phyloP scores from a whole-genome alignment of 345 rosid genomes.

The Fremontodendron californicum region DNA sequence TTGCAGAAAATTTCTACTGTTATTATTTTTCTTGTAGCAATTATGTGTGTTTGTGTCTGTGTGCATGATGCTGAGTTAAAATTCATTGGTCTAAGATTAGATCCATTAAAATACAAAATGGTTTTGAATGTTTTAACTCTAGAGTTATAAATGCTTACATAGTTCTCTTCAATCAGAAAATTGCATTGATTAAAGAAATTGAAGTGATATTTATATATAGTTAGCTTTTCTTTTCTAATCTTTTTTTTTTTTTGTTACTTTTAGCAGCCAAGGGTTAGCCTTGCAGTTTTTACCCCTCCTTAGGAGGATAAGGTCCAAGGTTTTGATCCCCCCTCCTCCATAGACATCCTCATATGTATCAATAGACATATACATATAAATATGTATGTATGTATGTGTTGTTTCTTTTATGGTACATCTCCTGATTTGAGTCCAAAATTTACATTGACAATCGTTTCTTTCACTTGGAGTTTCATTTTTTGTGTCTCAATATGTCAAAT shows the following conservation, averaged over 20 bases:
- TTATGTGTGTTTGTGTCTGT: not conserved
- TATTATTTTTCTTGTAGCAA: no score
- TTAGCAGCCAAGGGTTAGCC: not conserved
- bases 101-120: not conserved
- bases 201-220: not conserved
- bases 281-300: not conserved
- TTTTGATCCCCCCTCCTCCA: not conserved
- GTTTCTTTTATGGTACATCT: not conserved
- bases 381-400: not conserved
- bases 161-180: not conserved
- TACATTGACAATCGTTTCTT: not conserved
- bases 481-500: not conserved
- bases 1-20: not conserved
- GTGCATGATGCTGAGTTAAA: not conserved
- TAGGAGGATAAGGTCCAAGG: not conserved
- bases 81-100: not conserved
- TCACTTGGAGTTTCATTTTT: not conserved
- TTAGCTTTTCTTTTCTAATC: no score
- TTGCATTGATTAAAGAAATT: not conserved
- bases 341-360: not conserved
- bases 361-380: no score
- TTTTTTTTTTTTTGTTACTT: not conserved
- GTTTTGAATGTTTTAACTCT: not conserved
- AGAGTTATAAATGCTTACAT: not conserved
- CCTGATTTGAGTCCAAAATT: not conserved